These are phyloP conservation scores for Phyllosticta citrichinensis DNA, from an alignment of 2,329 filamentous ascomycete genomes.

Conservation along the genomic window DNA sequence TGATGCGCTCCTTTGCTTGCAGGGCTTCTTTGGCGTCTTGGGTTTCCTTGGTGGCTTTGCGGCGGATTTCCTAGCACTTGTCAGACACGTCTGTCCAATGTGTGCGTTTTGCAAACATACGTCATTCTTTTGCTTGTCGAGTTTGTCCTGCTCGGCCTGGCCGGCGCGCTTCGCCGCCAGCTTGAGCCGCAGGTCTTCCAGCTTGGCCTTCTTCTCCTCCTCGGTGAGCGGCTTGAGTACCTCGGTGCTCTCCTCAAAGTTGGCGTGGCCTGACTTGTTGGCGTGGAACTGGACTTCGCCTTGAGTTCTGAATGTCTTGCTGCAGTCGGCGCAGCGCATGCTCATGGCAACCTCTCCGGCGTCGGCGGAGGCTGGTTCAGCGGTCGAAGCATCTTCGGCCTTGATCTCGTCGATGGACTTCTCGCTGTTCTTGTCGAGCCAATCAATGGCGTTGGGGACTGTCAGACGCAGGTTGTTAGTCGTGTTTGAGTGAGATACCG, in stretches of 20 bases:
- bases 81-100: constrained; percentile 4
- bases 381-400: constrained; percentile 27
- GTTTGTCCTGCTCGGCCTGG: constrained; percentile 63
- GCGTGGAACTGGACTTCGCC: constrained; percentile 84
- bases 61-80: constrained; percentile 49
- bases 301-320: constrained; percentile 76
- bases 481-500: not conserved
- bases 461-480: constrained; percentile 7
- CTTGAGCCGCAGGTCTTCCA: constrained; percentile 64
- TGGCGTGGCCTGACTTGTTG: constrained; percentile 52
- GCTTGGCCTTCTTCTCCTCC: constrained; percentile 74
- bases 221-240: constrained; percentile 84
- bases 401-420: constrained; percentile 76
- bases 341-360: constrained; percentile 65
- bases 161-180: constrained; percentile 62
- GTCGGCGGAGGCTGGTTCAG: constrained; percentile 51
- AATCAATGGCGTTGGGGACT: constrained; percentile 87
- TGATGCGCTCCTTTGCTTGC: constrained; percentile 78
- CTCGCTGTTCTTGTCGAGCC: constrained; percentile 87
- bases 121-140: constrained; percentile 78
- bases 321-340: constrained; percentile 88
- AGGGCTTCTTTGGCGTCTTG: constrained; percentile 89
- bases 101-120: constrained; percentile 32
- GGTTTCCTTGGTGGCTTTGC: constrained; percentile 80
- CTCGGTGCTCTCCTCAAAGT: constrained; percentile 90